Evolutionary conservation across 2,329 filamentous ascomycete genomes (phyloP).

Genomic region (Fusarium brachygibbosum): DNA sequence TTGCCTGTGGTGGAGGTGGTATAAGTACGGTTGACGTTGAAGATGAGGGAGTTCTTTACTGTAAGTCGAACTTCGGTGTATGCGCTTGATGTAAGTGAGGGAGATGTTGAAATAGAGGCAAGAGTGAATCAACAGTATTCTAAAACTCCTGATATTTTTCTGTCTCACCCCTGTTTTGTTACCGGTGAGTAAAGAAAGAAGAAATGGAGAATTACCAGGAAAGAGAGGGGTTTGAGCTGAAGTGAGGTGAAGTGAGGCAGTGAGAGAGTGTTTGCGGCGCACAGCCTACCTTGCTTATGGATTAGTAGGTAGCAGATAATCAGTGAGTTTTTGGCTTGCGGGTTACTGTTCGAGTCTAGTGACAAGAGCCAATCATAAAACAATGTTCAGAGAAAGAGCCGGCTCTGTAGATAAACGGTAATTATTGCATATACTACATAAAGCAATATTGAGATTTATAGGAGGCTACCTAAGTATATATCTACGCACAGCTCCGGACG

Average conservation of each 20-base stretch:
- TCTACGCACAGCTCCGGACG: constrained; percentile 24
- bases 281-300: constrained; percentile 14
- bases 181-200: not conserved
- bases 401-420: constrained; percentile 6
- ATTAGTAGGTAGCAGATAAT: constrained; percentile 28
- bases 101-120: constrained; percentile 4
- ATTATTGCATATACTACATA: not conserved
- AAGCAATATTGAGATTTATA: not conserved
- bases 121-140: not conserved
- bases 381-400: not conserved
- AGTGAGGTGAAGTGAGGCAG: constrained; percentile 22
- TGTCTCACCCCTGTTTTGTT: not conserved
- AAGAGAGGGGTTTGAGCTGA: constrained; percentile 16
- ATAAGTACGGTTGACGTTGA: constrained; percentile 33
- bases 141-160: not conserved
- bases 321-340: constrained; percentile 10
- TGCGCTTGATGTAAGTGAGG: not conserved
- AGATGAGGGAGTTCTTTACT: constrained; percentile 18
- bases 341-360: not conserved
- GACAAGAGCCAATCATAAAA: not conserved
- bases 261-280: constrained; percentile 10
- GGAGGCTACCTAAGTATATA: not conserved
- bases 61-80: not conserved
- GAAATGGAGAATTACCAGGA: constrained; percentile 3
- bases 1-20: constrained; percentile 25